Conservation (phyloP, 192 early-diverging fungal genomes). For the Rhizoclosmatium sp. region DNA sequence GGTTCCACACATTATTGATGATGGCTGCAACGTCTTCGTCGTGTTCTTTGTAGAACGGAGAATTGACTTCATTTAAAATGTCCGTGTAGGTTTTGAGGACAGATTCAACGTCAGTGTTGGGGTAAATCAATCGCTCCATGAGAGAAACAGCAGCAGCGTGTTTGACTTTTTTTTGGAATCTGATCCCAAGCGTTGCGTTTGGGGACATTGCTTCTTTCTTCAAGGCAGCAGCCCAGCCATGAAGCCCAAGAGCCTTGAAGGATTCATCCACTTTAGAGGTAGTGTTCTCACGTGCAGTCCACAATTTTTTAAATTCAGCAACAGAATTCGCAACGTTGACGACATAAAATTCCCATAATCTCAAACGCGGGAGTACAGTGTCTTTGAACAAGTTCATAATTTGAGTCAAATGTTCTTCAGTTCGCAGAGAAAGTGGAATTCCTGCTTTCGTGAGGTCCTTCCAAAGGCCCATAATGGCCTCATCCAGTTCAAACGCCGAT, state of each 20-base stretch:
- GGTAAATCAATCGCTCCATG: slow-evolving; percentile 43
- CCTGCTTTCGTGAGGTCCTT: slow-evolving; percentile 52
- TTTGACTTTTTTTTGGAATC: slow-evolving; percentile 68
- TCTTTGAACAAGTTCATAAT: slow-evolving; percentile 63
- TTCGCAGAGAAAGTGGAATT: slow-evolving; percentile 55
- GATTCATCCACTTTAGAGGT: background rate
- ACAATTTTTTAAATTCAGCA: slow-evolving; percentile 33
- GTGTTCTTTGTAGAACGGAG: slow-evolving; percentile 83
- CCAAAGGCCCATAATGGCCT: slow-evolving; percentile 79
- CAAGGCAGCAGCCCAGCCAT: slow-evolving; percentile 42
- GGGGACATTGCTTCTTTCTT: slow-evolving; percentile 29
- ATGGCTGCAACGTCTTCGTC: slow-evolving; percentile 80
- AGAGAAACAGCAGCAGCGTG: slow-evolving; percentile 56
- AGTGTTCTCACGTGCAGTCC: slow-evolving; percentile 19
- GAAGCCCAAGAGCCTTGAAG: slow-evolving; percentile 29
- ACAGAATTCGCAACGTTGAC: slow-evolving; percentile 53
- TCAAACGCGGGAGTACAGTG: slow-evolving; percentile 47
- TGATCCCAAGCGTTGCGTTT: slow-evolving; percentile 39
- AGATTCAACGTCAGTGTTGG: slow-evolving; percentile 41
- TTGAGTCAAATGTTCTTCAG: slow-evolving; percentile 69
- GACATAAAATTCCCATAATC: slow-evolving; percentile 91
- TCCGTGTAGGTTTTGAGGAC: slow-evolving; percentile 59
- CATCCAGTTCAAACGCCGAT: slow-evolving; percentile 93
- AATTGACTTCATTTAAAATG: slow-evolving; percentile 88
- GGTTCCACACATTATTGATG: slow-evolving; percentile 75